Conservation (phyloP, 176 grass and related monocot genomes). For the Aechmea fasciata region DNA sequence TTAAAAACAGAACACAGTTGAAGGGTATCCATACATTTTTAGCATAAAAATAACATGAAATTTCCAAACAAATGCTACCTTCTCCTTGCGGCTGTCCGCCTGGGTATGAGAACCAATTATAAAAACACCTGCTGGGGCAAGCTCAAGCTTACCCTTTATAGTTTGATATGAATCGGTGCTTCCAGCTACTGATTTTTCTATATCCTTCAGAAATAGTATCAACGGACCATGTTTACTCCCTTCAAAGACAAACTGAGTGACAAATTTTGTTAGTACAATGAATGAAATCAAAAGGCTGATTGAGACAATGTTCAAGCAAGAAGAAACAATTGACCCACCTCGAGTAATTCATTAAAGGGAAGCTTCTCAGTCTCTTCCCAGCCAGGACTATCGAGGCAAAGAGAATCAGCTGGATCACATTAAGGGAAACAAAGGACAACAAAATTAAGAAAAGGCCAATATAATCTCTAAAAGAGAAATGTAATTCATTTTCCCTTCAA, state of each 20-base stretch:
- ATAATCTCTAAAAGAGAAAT: constrained; percentile 20
- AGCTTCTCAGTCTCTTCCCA: constrained; percentile 70
- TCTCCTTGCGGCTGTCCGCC: constrained; percentile 73
- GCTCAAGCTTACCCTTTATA: constrained; percentile 68
- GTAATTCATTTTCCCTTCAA: constrained; percentile 11
- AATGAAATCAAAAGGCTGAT: constrained; percentile 5
- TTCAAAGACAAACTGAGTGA: constrained; percentile 62
- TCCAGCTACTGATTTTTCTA: constrained; percentile 72
- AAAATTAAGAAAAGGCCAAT: constrained; percentile 16
- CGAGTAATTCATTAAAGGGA: constrained; percentile 69
- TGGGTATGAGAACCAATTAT: constrained; percentile 78
- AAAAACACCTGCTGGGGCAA: constrained; percentile 62
- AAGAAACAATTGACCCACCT: constrained; percentile 39
- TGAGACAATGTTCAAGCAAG: not conserved
- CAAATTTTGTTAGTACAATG: constrained; percentile 17
- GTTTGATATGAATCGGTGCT: constrained; percentile 53
- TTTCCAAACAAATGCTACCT: constrained; percentile 35
- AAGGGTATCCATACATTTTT: no score
- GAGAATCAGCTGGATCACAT: constrained; percentile 56
- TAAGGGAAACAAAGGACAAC: constrained; percentile 4
- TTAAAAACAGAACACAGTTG: no score
- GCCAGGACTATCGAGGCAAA: constrained; percentile 59
- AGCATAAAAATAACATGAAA: not conserved
- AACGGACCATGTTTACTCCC: constrained; percentile 57
- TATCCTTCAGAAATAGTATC: constrained; percentile 72